Percentiles rank a stretch among this genome's conserved stretches.
These are phyloP conservation scores for Acanthamoeba triangularis DNA, from an alignment of 208 protist species.

Conservation along the genomic window DNA sequence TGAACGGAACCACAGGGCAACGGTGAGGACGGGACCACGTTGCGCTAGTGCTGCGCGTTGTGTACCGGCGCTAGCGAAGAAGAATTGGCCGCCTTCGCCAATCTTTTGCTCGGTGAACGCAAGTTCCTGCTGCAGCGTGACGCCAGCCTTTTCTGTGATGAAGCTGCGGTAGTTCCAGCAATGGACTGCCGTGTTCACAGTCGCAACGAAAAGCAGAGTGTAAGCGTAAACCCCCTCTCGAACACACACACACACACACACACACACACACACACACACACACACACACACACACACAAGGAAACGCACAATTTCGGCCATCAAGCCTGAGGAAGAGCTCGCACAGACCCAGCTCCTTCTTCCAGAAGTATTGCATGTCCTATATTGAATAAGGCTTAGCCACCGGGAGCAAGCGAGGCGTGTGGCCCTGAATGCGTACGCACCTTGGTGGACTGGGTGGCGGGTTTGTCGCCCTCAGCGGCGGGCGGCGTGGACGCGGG, in stretches of 20 bases:
- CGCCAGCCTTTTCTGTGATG: slow-evolving; percentile 2
- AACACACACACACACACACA: background rate
- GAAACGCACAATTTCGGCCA: slow-evolving; percentile 32
- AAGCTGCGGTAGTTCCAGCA: slow-evolving; percentile 69
- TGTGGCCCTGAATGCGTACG: background rate
- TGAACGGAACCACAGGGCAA: too few species aligned
- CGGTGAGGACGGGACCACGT: too few species aligned
- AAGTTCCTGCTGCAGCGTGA: slow-evolving; percentile 30
- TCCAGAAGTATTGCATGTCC: slow-evolving; percentile 16
- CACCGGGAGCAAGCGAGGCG: background rate
- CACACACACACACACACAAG: too few species aligned
- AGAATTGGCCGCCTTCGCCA: slow-evolving; percentile 10
- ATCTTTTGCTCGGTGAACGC: slow-evolving; percentile 53
- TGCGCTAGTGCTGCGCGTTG: too few species aligned
- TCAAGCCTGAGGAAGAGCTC: slow-evolving; percentile 8
- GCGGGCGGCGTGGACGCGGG: background rate
- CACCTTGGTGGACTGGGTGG: background rate
- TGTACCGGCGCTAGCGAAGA: slow-evolving; percentile 38
- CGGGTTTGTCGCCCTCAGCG: background rate
- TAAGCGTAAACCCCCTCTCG: background rate
- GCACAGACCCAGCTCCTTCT: slow-evolving; percentile 49
- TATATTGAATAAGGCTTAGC: background rate
- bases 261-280: background rate
- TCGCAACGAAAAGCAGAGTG: too few species aligned
- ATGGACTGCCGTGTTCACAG: background rate